Evolutionary conservation across 306 rosid species (phyloP), one percentile per base, ranked within the genome.

Genomic region (Citrullus amarus): DNA sequence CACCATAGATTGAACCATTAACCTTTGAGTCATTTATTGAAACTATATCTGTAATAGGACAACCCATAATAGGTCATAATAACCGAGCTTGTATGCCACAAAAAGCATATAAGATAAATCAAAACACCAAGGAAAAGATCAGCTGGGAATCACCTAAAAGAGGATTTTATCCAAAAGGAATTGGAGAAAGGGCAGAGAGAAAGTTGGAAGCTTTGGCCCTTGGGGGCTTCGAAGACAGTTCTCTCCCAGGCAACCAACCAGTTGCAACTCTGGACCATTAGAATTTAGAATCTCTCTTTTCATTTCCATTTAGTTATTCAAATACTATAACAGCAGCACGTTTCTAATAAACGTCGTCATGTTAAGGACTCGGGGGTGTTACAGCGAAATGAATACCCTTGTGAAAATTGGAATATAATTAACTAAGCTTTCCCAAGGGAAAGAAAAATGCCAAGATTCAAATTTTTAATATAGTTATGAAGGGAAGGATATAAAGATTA

Each of bases 381-480:
- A 71, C 39, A 28, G 54, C 32, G 46, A 73, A 73, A 30, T 25
- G 46, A 70, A 69, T 69, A 69, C n/a, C 36, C 22, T 25, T 74
- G 60, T 51, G 62, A 74, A 74, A 53, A 50, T 74, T 74, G 78
- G 60, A 74, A 74, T 32, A 74, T 74, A 74, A 74, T 74, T 17
- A 74, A 73, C 62, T 17, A 73, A 74, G 22, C 78, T 74, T 74
- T 53, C 78, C 48, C 62, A 51, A 25, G 48, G 76, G 76, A 44
- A 70, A 72, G 77, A 72, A 72, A 70, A 74, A 32, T 74, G 76
- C 57, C 48, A 74, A 32, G 62, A 74, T 74, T 74, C 62, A 74
- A 74, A 61, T 18, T 73, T 73, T 43, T 43, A 70, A 50, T 74
- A 51, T 50, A 70, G 78, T 48, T 32, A 73, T 16, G 78, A 30